Conservation (phyloP, 2,329 filamentous ascomycete genomes). For the Cercospora sp. region DNA sequence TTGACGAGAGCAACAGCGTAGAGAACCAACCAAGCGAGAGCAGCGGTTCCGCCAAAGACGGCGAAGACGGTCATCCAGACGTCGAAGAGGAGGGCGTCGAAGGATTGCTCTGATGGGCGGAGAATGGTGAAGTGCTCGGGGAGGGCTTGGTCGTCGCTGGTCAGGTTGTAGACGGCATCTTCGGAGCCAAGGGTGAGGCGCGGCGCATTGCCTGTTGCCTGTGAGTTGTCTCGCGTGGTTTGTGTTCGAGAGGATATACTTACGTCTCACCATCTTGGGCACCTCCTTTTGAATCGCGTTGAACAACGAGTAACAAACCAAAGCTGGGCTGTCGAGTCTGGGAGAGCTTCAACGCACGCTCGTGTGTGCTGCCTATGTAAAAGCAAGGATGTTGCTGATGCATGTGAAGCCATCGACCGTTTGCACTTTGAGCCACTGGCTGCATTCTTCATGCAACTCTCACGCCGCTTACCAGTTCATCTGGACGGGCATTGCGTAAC, state of each 20-base stretch:
- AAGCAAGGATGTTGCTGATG: background rate
- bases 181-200: background rate
- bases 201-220: background rate
- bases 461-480: background rate
- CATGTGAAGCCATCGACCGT: background rate
- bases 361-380: background rate
- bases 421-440: background rate
- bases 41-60: slow-evolving; percentile 2
- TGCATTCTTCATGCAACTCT: background rate
- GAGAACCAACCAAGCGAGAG: slow-evolving; percentile 1
- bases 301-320: background rate
- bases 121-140: background rate
- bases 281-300: background rate
- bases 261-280: background rate
- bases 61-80: slow-evolving; percentile 10
- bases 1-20: background rate
- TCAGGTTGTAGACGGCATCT: background rate
- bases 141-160: background rate
- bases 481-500: background rate
- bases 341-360: background rate
- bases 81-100: background rate
- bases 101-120: background rate
- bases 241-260: background rate
- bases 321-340: background rate
- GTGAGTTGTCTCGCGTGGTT: background rate